Base-by-base conservation (phyloP, 768 basidiomycete genomes). In the Strobilomyces confusus region DNA sequence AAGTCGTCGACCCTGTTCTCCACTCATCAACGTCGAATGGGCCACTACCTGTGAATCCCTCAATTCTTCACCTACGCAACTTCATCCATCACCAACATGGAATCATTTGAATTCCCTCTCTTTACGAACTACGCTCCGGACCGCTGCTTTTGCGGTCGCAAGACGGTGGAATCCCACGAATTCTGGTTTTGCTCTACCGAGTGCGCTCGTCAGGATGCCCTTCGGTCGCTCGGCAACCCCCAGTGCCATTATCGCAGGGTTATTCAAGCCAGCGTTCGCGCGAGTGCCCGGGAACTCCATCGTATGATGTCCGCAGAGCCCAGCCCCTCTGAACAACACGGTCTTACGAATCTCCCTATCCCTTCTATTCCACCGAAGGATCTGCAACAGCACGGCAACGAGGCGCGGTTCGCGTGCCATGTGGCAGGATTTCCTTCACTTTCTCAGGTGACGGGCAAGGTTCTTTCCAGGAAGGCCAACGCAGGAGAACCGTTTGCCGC, bases 141-240 rank as follows among this genome's bases (percentile, higher is more conserved):
- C 19, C 32, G 55, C 15, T 69, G 68, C 41, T 62, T 62, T 42
- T 71, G 68, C 15, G 69, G 69, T 15, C 52, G 36, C 13, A 44
- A 38, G 34, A 69, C 68, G 0, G 38, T 56, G 0, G 49, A 59
- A 46, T 58, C 48, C 12, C 68, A 69, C 34, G 67, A 71, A 0
- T 65, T 62, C 41, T 69, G 55, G 54, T 71, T 57, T 43, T 69
- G 68, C 36, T 69, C 69, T 19, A 54, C 52, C 3, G 2, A 50
- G 0, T 71, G 69, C 12, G 69, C 68, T 9, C 67, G 61, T 20
- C 34, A 17, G 15, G 69, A 71, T 23, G 47, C 69, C 23, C 57
- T 69, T 17, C 58, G 60, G 23, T 61, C 67, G 4, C 63, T 71
- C 22, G 58, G 44, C 2, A 50, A 49, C 14, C 47, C 55, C 5